Evolutionary conservation across 345 rosid genomes (phyloP), one percentile per base, ranked within the genome.

Genomic region (Mercurialis annua): DNA sequence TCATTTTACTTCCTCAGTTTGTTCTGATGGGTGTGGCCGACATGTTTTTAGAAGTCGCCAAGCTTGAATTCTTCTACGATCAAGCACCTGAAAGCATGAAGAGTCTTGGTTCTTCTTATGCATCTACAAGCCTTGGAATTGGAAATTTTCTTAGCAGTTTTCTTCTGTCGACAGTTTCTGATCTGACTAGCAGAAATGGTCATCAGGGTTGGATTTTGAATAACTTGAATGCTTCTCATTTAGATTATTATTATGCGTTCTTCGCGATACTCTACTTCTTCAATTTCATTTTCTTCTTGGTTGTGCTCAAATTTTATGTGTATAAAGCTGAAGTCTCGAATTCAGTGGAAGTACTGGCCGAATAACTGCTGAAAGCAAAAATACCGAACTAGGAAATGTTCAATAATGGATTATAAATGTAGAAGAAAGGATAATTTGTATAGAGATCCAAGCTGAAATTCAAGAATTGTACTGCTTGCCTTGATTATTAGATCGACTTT

Each of bases 81-180:
- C 97, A 93, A 65, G 95, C 97, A 12, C 97, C 96, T 0, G 97
- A 89, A 50, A 76, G 87, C 73, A 91, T 87, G 98, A 93, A 90
- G 81, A 93, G 97, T 70, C 87, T 89, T 1, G 98, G 96, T 4
- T 90, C 96, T 63, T 89, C 92, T 0, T 91, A 87, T 48, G 26
- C 82, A 23, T 78, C 73, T 24, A 79, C 86, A 0, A 78, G 81
- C 62, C 67, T 84, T 9, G 96, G 96, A 2, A 42, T 81, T 4
- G 96, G 97, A 2, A 83, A 85, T 36, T 90, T 89, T 79, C n/a
- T 90, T 0, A 89, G 97, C 56, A 93, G 89, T 36, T 84, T 89
- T 44, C 79, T 89, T 51, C 89, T 87, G 6, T 75, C 87, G 2
- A 81, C 92, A 0, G 86, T 87, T 70, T 67, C 88, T 47, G 56